Conservation (phyloP, 2,329 filamentous ascomycete genomes). For the Dothideomycetidae sp. region DNA sequence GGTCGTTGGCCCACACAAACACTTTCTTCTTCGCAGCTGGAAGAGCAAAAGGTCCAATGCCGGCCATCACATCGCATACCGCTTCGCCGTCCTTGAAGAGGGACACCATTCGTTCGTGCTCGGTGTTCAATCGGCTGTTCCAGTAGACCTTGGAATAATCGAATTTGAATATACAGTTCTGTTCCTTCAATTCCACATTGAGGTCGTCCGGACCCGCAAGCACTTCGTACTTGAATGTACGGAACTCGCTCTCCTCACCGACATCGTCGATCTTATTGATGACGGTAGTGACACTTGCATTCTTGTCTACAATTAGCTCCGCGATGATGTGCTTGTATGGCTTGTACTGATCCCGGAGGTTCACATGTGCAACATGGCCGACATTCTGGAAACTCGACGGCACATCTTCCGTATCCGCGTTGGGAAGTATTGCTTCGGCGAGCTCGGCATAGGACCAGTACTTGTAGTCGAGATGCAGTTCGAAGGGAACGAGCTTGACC, state of each 20-base stretch:
- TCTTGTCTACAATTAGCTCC: conserved; percentile 80
- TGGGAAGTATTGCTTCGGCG: conserved; percentile 64
- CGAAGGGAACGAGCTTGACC: conserved; percentile 59
- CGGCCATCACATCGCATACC: conserved; percentile 93
- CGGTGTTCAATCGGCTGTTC: conserved; percentile 82
- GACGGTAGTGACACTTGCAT: conserved; percentile 64
- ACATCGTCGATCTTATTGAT: conserved; percentile 94
- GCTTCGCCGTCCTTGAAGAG: conserved; percentile 73
- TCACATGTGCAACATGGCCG: conserved; percentile 86
- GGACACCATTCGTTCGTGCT: conserved; percentile 67
- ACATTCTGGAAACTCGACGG: conserved; percentile 78
- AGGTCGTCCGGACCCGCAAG: conserved; percentile 69
- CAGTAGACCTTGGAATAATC: conserved; percentile 97
- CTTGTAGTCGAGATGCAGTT: conserved; percentile 64
- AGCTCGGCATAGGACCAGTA: conserved; percentile 83
- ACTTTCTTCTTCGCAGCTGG: conserved; percentile 80
- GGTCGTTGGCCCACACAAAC: conserved; percentile 93
- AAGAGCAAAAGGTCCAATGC: conserved; percentile 86
- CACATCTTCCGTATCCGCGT: conserved; percentile 63
- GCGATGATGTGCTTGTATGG: conserved; percentile 81
- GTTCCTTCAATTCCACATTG: conserved; percentile 69
- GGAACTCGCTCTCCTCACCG: conserved; percentile 68
- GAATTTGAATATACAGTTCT: conserved; percentile 75
- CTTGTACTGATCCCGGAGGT: conserved; percentile 68
- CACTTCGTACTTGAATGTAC: conserved; percentile 87